Base-by-base conservation (phyloP, 73 alveolate species). In the Paramecium pentaurelia region DNA sequence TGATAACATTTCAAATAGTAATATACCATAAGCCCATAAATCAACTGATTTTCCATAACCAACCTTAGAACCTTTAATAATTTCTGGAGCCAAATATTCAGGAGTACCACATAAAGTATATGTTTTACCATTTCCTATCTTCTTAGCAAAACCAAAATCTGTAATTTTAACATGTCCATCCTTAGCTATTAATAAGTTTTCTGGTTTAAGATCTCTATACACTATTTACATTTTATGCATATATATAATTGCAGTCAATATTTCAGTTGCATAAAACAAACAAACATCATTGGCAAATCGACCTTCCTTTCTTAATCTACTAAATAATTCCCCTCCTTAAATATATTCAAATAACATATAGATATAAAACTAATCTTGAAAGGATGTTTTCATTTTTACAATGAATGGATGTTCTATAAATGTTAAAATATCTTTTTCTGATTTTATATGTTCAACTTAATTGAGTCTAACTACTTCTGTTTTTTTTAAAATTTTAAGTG, bases 401-500 rank as follows among this genome's bases (percentile, higher is more conserved):
- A 92, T 70, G 75, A 94, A 94, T 28, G 97, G 94, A 47, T 86
- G 95, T 8, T 92, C 92, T 9, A 94, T 51, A 20, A 36, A 27
- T 38, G 60, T 18, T 32, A 93, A 38, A 11, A 93, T 88, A 14
- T 86, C 88, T 84, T 94, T 94, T 86, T 94, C 97, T 58, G 91
- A 75, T 44, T 93, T 90, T 40, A 94, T 86, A 34, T 92, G 95
- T 16, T 93, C 91, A 37, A 94, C 95, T 49, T 98, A 98, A 60
- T 97, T 97, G 85, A 96, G 94, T 87, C 98, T 87, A 36, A 98
- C 96, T 64, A 98, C 96, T 93, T 95, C 98, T 18, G 98, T 95
- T 89, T 98, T 98, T 97, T 97, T 97, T 59, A 97, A 97, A 88
- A 98, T 95, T 94, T 98, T 98, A 30, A 98, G 93, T n/a, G 99